Conservation (phyloP, 2,329 filamentous ascomycete genomes). For the Salinomyces thailandicus region DNA sequence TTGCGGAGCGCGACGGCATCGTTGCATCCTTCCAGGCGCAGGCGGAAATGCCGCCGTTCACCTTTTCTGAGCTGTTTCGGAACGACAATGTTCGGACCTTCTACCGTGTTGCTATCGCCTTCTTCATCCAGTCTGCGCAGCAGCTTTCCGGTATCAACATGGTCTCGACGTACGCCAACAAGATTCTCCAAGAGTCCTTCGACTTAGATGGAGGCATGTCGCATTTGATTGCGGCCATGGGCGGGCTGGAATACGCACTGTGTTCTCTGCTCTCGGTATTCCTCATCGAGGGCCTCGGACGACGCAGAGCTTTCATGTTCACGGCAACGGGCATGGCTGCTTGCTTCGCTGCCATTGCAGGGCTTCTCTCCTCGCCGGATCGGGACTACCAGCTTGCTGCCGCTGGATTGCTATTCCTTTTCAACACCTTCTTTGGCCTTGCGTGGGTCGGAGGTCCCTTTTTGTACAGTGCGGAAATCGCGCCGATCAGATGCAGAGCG, state of each 20-base stretch:
- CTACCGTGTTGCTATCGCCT: conserved; percentile 14
- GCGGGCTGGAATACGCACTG: conserved; percentile 40
- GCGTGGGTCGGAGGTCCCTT: conserved; percentile 28
- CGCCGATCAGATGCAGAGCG: conserved; percentile 43
- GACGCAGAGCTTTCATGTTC: conserved; percentile 30
- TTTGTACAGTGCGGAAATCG: conserved; percentile 24
- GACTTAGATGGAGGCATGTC: conserved; percentile 40
- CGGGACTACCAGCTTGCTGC: conserved; percentile 28
- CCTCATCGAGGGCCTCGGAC: conserved; percentile 51
- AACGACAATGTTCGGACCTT: conserved; percentile 14
- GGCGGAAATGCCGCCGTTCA: too few relatives aligned
- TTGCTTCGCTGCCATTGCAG: conserved; percentile 24
- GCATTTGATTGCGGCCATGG: conserved; percentile 29
- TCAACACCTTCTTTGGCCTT: conserved; percentile 58
- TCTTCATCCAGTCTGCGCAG: conserved; percentile 31
- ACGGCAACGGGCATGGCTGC: conserved; percentile 36
- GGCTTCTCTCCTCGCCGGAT: conserved; percentile 29
- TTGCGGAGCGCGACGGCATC: too few relatives aligned
- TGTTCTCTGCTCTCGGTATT: conserved; percentile 50
- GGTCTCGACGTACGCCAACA: conserved; percentile 33
- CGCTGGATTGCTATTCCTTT: conserved; percentile 54
- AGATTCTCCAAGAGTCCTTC: conserved; percentile 30
- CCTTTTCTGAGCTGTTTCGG: too few relatives aligned
- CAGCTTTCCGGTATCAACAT: conserved; percentile 43
- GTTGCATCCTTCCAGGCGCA: too few relatives aligned